Conservation (phyloP, 257 asterid species). For the Coffea canephora region DNA sequence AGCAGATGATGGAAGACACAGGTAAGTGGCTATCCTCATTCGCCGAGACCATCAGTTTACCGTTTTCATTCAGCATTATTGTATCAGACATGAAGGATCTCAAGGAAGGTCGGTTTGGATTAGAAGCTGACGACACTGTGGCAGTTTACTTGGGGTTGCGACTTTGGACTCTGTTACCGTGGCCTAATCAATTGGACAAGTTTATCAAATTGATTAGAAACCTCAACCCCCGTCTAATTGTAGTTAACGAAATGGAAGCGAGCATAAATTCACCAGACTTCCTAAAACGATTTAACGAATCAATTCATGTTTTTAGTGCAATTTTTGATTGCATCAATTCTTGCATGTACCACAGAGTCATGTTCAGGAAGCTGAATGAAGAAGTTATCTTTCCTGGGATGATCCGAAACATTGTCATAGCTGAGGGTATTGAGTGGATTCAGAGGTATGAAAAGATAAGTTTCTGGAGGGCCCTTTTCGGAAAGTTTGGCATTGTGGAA, state of each 20-base stretch:
- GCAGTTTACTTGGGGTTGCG: slow-evolving; percentile 36
- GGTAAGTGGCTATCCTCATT: slow-evolving; percentile 36
- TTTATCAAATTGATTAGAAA: slow-evolving; percentile 35
- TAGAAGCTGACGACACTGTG: slow-evolving; percentile 31
- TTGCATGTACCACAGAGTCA: slow-evolving; percentile 31
- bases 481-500: slow-evolving; percentile 29
- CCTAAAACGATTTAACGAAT: slow-evolving; percentile 43
- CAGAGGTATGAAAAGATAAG: slow-evolving; percentile 19
- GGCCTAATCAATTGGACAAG: slow-evolving; percentile 30
- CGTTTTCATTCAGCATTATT: slow-evolving; percentile 35
- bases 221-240: slow-evolving; percentile 32
- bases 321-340: slow-evolving; percentile 38
- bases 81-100: slow-evolving; percentile 42
- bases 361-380: slow-evolving; percentile 34
- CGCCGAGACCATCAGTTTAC: slow-evolving; percentile 40
- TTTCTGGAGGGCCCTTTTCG: slow-evolving; percentile 35
- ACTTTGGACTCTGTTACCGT: slow-evolving; percentile 31
- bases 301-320: slow-evolving; percentile 42
- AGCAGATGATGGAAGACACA: slow-evolving; percentile 39
- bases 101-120: slow-evolving; percentile 18
- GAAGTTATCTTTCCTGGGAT: slow-evolving; percentile 18
- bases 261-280: slow-evolving; percentile 42
- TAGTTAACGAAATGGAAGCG: slow-evolving; percentile 48
- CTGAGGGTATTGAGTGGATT: slow-evolving; percentile 41
- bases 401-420: slow-evolving; percentile 35